Evolutionary conservation across 1,139 yeast genomes (phyloP), one percentile per base, ranked within the genome.

Genomic region (Chernovozyma aurita): DNA sequence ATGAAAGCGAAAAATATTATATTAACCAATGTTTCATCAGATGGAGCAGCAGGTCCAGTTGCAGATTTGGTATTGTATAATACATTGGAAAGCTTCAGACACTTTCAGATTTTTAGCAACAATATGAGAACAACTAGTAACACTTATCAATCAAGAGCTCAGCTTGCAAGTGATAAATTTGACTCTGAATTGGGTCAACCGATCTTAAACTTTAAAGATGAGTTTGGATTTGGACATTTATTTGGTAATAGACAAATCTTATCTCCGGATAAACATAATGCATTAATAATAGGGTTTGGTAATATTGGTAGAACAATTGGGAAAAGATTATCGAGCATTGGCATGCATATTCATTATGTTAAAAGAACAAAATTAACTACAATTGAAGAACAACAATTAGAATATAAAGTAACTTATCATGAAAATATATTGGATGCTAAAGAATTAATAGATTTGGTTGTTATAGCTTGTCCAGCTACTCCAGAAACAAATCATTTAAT

Each of bases 221-320:
- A 75, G 33, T 67, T 71, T 59, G 42, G 60, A 7, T 64, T 69
- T 34, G 85, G 85, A 20, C 73, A 78, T 45, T 37, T 48, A 17
- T 57, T 70, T 14, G 61, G 60, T 22, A 55, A 59, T 8, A 50
- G 70, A 31, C 54, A 47, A 18, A 65, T 67, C 39, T 44, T 48
- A 24, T 71, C 76, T 13, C 88, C 88, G 7, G 57, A 61, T 5
- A 79, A 78, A 31, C 83, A 80, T 48, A 61, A 65, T 24, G 90
- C 70, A 1, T 79, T 85, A 4, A 72, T 86, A 30, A 76, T 84
- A 2, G 95, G 95, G 0, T 80, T 85, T 50, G 95, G 95, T 2
- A 69, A 76, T 29, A 85, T 86, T 48, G 95, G 95, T 4, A 70
- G 70, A 50, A 67, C 72, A 26, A 76, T 84, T 36, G 95, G 80